Base-by-base conservation (phyloP, 2,329 filamentous ascomycete species). In the Sclerotinia nivalis region DNA sequence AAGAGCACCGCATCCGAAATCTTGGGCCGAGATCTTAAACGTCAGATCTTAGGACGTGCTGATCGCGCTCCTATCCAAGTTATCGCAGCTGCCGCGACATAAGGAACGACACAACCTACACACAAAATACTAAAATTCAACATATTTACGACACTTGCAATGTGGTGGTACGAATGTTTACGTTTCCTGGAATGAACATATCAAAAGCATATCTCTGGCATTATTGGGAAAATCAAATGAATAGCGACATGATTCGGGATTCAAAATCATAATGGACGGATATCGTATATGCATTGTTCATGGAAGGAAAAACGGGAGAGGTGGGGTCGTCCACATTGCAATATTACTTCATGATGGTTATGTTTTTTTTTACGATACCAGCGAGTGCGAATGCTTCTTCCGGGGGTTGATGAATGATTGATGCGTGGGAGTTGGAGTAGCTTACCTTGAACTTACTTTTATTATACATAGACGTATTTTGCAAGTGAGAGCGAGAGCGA, bases 1-100 rank as follows among this genome's bases (percentile, higher is more conserved):
- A 96, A 95, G 84, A 89, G 89, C 67, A 89, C 89, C n/a, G 90
- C 91, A 7, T 86, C 91, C 76, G 90, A 93, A 80, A 85, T 92
- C 66, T 82, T 93, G 13, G 72, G 71, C 43, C 72, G 69, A 15
- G 25, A 22, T 34, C 70, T 66, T 34, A 49, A 64, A n/a, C 61
- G 61, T 28, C 69, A 75, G 65, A 43, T 72, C 13, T 31, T 69
- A 66, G 72, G 73, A 28, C 72, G 73, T 62, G 73, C 73, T 71
- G 74, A 75, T 69, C 73, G 69, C 34, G 72, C 71, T 58, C 71
- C 75, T 28, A 69, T 73, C 28, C 74, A 76, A 60, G 72, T 74
- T 7, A 69, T 70, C 59, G 75, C 74, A 15, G 76, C 76, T 25
- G 75, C 76, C 25, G 75, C 75, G 47, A 74, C 70, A 60, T 75